Evolutionary conservation across 306 rosid species (phyloP).

Genomic region (Pterocarpus macrocarpus): DNA sequence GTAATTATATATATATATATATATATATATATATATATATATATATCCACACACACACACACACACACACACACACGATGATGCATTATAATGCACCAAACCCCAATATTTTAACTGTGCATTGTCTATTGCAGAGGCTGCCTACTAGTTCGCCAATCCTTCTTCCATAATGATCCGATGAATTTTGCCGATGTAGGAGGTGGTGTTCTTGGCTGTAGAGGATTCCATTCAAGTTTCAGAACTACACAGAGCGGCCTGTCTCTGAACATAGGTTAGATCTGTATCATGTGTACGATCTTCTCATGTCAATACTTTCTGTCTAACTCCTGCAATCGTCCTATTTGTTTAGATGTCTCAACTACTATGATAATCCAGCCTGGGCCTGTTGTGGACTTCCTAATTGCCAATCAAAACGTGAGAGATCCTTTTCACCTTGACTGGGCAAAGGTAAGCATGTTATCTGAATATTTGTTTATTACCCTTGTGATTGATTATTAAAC

Average conservation of each 20-base stretch:
- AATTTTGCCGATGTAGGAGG: conserved; percentile 89
- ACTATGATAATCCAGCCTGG: conserved; percentile 95
- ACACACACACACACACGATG: too few relatives aligned
- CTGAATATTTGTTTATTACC: neutral
- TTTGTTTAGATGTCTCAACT: conserved; percentile 82
- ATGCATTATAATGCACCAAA: neutral
- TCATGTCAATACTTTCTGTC: conserved; percentile 1
- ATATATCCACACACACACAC: too few relatives aligned
- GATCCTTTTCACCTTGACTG: conserved; percentile 90
- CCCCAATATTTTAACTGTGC: neutral
- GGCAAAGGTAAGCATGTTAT: conserved; percentile 73
- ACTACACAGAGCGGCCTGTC: conserved; percentile 92
- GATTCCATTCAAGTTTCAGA: conserved; percentile 95
- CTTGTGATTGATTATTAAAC: neutral
- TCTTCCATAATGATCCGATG: conserved; percentile 83
- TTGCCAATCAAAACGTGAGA: conserved; percentile 80
- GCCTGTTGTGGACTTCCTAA: conserved; percentile 89
- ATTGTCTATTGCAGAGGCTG: conserved; percentile 75
- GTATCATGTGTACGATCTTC: neutral
- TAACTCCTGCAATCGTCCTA: conserved; percentile 2
- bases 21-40: too few relatives aligned
- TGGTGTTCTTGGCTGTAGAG: conserved; percentile 94
- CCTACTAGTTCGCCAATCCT: conserved; percentile 86
- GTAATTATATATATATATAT: neutral
- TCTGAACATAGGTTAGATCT: conserved; percentile 74